Base-by-base conservation (phyloP, 2,329 filamentous ascomycete genomes). In the Juglanconis oblonga region DNA sequence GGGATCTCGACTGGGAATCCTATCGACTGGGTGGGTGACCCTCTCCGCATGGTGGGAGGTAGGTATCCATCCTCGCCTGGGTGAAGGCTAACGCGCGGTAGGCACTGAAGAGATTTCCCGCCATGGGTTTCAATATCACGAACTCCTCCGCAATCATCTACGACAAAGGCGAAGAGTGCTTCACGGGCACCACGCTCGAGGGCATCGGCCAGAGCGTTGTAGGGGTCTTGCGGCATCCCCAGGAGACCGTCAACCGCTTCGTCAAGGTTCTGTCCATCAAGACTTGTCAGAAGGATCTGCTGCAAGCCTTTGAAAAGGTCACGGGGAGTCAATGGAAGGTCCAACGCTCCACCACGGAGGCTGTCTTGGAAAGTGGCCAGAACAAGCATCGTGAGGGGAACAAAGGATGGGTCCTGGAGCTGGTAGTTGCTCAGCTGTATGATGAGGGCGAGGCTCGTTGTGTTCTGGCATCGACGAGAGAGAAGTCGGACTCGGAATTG, bases 201-300 rank as follows among this genome's bases (percentile, higher is more conserved):
- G 74, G 75, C 1, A 67, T 86, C 14, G 83, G 70, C 0, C 71
- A 78, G 29, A 80, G 77, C 1, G 74, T 87, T 0, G 76, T 78
- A 0, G 79, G 77, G 0, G 71, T 85, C 1, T 68, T 86, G 59
- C 66, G 67, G 7, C 74, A 85, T 55, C 78, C 75, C 0, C 76
- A 80, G 2, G 77, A 82, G 67, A 86, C 84, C 0, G 78, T 77
- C 68, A 86, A 87, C 67, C 73, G 76, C 4, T 59, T 68, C 3
- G 73, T 87, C 2, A 76, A 74, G 60, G 70, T 83, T n/a, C 68
- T 79, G 6, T 76, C 79, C n/a, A 47, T 59, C 56, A 57, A 48
- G n/a, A 58, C 59, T 33, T 57, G 42, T 11, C 62, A 62, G 45
- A 64, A 62, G 29, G 55, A 62, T 48, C 50, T 64, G 10, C 14